Percentiles rank a stretch among this genome's conserved stretches.
These are phyloP conservation scores for Falciphora oryzae DNA, from an alignment of 2,329 filamentous ascomycete species.

Conservation along the genomic window DNA sequence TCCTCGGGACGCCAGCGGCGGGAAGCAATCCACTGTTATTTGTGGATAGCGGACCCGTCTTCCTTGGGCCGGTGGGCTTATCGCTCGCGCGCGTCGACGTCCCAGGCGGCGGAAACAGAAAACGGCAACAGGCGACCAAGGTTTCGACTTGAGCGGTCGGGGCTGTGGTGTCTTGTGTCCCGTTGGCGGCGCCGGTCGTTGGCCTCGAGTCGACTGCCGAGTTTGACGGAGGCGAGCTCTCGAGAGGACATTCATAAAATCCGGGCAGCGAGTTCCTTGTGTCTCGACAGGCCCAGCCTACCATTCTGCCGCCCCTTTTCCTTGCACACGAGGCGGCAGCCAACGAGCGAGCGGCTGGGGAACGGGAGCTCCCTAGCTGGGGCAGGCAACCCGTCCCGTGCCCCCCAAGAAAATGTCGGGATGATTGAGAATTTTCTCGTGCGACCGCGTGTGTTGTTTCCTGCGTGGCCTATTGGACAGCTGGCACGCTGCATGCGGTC, in stretches of 20 bases:
- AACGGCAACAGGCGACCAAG: neutral
- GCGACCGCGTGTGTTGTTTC: slow-evolving; percentile 2
- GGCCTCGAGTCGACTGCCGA: slow-evolving; percentile 1
- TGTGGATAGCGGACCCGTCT: neutral
- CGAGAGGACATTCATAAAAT: neutral
- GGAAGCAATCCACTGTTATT: slow-evolving; percentile 1
- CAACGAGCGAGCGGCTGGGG: neutral
- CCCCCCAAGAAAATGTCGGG: slow-evolving; percentile 2
- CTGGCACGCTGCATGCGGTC: slow-evolving; percentile 2
- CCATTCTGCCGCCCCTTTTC: neutral
- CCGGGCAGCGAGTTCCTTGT: neutral
- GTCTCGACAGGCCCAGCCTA: neutral
- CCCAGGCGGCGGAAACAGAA: neutral
- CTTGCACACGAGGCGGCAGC: neutral
- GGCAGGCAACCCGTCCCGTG: neutral
- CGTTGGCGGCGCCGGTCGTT: neutral
- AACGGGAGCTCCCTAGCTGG: neutral
- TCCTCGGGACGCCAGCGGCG: neutral
- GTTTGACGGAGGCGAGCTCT: neutral
- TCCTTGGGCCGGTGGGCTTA: too few relatives aligned
- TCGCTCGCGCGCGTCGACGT: neutral
- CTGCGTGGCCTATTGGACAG: slow-evolving; percentile 2
- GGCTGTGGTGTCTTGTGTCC: neutral
- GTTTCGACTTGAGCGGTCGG: neutral
- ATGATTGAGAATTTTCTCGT: slow-evolving; percentile 5